phyloP scores from a whole-genome alignment of 129 eudicot species.

The Scalesia atractyloides region DNA sequence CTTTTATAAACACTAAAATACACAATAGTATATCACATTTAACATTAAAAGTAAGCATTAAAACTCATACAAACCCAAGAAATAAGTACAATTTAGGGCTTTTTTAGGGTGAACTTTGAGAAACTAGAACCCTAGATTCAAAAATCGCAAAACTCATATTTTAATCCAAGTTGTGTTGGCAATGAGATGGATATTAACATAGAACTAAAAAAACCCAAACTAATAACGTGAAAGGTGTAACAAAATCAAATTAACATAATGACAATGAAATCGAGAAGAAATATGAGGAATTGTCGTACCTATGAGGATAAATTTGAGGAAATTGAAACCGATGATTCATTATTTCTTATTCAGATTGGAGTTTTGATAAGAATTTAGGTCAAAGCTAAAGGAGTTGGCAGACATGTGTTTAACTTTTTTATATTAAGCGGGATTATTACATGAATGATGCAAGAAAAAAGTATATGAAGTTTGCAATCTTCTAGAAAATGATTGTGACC shows the following conservation, averaged over 20 bases:
- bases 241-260: slow-evolving; percentile 1
- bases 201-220: slow-evolving; percentile 15
- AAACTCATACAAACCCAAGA: neutral
- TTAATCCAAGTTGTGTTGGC: slow-evolving; percentile 7
- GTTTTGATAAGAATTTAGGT: slow-evolving; percentile 6
- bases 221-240: neutral
- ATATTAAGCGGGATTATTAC: slow-evolving; percentile 4
- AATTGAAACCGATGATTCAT: neutral
- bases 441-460: too few species aligned
- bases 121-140: slow-evolving; percentile 29
- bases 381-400: neutral
- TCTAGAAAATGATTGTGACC: too few species aligned
- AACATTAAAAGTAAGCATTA: neutral
- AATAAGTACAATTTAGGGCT: neutral
- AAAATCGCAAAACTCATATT: neutral
- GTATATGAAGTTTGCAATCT: too few species aligned
- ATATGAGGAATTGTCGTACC: slow-evolving; percentile 8
- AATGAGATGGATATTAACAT: slow-evolving; percentile 15
- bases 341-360: too few species aligned
- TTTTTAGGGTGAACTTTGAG: too few species aligned
- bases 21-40: neutral
- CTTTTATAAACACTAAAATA: neutral
- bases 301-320: slow-evolving; percentile 8
- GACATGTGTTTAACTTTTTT: neutral
- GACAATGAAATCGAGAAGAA: neutral